A percentile compares a stretch with the other conserved stretches of the same genome.
Conservation (phyloP, 352 stramenopile genomes). For the Bremia lactucae region DNA sequence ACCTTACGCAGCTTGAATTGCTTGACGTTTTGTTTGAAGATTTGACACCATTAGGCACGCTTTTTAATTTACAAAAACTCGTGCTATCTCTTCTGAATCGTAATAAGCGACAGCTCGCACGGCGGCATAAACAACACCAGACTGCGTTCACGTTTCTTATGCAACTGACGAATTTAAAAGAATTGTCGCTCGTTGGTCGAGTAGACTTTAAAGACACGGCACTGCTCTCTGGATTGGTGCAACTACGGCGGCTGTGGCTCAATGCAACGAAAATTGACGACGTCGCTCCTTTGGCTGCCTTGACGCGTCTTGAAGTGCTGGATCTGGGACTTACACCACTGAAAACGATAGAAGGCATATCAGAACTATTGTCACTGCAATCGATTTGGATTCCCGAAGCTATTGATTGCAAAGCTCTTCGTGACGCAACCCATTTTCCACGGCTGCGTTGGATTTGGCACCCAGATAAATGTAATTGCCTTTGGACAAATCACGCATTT, state of each 20-base stretch:
- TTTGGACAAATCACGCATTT: constrained; percentile 49
- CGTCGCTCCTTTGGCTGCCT: constrained; percentile 14
- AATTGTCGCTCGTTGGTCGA: constrained; percentile 38
- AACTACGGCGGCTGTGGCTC: constrained; percentile 34
- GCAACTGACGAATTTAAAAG: constrained; percentile 25
- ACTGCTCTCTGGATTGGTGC: constrained; percentile 24
- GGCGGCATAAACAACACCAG: constrained; percentile 27
- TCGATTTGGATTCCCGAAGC: constrained; percentile 38
- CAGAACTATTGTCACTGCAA: constrained; percentile 25
- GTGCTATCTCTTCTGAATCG: constrained; percentile 35
- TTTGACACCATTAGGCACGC: constrained; percentile 25
- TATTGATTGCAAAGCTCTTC: constrained; percentile 30
- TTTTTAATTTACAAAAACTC: constrained; percentile 40
- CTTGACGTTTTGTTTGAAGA: constrained; percentile 44
- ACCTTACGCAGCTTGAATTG: constrained; percentile 36
- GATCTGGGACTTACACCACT: constrained; percentile 45
- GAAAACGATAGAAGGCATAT: constrained; percentile 24
- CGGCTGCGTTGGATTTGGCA: constrained; percentile 45
- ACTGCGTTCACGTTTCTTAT: constrained; percentile 37
- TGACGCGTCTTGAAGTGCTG: constrained; percentile 32
- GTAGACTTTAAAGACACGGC: constrained; percentile 49
- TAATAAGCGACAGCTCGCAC: constrained; percentile 29
- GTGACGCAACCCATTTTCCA: constrained; percentile 31
- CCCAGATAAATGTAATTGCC: constrained; percentile 50
- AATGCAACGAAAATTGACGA: constrained; percentile 45